These are phyloP conservation scores for Gloeophyllum trabeum DNA, from an alignment of 768 basidiomycete genomes.

Conservation along the genomic window DNA sequence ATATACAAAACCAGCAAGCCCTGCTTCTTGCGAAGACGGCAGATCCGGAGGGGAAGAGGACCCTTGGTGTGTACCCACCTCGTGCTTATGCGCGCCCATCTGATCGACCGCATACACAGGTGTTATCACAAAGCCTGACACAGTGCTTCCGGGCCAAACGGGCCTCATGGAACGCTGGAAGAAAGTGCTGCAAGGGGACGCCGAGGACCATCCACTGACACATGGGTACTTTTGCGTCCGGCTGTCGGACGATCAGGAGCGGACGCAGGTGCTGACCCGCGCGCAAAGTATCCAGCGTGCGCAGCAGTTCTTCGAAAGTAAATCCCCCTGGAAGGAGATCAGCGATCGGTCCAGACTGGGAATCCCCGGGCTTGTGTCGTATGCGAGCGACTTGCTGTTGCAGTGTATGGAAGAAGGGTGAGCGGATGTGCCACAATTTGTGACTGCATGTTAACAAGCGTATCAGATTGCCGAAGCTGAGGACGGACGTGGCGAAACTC, in stretches of 20 bases:
- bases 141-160: conserved; percentile 29
- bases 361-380: conserved; percentile 36
- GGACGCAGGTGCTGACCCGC: conserved; percentile 24
- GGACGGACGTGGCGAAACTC: conserved; percentile 24
- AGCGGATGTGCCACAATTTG: conserved; percentile 9
- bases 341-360: conserved; percentile 39
- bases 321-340: conserved; percentile 42
- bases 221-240: conserved; percentile 61
- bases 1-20: conserved; percentile 55
- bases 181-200: conserved; percentile 33
- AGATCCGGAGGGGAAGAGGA: conserved; percentile 45
- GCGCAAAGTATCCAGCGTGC: conserved; percentile 25
- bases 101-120: conserved; percentile 22
- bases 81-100: background rate
- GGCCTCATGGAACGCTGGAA: conserved; percentile 33
- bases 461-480: conserved; percentile 37
- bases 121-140: conserved; percentile 64
- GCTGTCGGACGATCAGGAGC: conserved; percentile 48
- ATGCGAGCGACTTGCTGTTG: conserved; percentile 41
- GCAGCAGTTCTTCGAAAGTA: conserved; percentile 32
- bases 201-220: conserved; percentile 24
- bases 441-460: conserved; percentile 1
- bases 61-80: conserved; percentile 34
- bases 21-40: conserved; percentile 38
- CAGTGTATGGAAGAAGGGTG: conserved; percentile 42